A percentile compares a stretch with the other conserved stretches of the same genome.
phyloP scores from a whole-genome alignment of 257 asterid genomes.

The Thymus mandschuricus region DNA sequence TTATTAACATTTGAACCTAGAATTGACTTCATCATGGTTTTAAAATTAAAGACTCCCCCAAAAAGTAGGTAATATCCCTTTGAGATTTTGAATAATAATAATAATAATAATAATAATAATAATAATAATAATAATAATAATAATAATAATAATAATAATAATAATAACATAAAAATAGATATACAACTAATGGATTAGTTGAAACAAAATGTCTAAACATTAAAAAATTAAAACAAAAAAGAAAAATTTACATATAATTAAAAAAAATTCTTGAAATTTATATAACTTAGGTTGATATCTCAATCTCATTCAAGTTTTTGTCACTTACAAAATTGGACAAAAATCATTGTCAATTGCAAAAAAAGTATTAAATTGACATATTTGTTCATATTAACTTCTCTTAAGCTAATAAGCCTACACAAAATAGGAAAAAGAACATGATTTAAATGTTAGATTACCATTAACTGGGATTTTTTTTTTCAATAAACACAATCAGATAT shows the following conservation, averaged over 20 bases:
- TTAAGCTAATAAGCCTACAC: too few relatives aligned
- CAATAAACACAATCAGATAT: background rate
- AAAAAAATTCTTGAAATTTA: background rate
- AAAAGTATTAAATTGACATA: background rate
- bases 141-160: too few relatives aligned
- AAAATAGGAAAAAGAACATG: background rate
- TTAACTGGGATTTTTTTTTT: background rate
- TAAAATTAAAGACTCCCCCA: too few relatives aligned
- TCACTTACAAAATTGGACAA: background rate
- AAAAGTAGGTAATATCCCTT: background rate
- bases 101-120: too few relatives aligned
- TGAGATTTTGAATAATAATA: too few relatives aligned
- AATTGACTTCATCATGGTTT: background rate
- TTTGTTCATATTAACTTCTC: too few relatives aligned
- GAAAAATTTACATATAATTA: background rate
- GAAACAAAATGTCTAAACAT: background rate
- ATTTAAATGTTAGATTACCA: background rate
- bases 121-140: too few relatives aligned
- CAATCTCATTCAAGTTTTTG: background rate
- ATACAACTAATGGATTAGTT: background rate
- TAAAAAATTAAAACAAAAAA: background rate
- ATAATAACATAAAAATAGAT: background rate
- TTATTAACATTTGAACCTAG: slow-evolving; percentile 4
- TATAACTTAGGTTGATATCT: background rate
- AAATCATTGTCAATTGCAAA: background rate